These are phyloP conservation scores for Berkeleyomyces basicola DNA, from an alignment of 2,329 filamentous ascomycete species.

Conservation along the genomic window DNA sequence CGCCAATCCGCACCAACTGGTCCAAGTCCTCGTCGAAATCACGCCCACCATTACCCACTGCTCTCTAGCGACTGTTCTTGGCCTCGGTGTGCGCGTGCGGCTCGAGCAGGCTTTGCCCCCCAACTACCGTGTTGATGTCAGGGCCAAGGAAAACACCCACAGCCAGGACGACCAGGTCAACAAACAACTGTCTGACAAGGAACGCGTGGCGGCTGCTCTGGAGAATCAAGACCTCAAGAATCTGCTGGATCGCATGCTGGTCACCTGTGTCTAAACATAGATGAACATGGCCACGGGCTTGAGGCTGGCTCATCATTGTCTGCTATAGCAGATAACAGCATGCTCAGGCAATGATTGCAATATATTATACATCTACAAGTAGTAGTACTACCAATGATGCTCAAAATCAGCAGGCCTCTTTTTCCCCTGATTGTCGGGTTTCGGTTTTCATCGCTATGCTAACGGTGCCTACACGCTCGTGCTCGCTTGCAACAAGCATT, in stretches of 20 bases:
- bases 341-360: not conserved
- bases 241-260: slow-evolving; percentile 85
- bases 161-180: slow-evolving; percentile 89
- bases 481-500: not conserved
- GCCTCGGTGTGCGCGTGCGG: slow-evolving; percentile 77
- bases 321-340: not conserved
- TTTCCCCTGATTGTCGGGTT: no score
- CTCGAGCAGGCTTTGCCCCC: slow-evolving; percentile 83
- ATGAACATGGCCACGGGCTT: not conserved
- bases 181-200: slow-evolving; percentile 93
- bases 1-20: slow-evolving; percentile 39
- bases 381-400: not conserved
- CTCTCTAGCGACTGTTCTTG: slow-evolving; percentile 89
- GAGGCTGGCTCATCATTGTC: not conserved
- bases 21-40: slow-evolving; percentile 67
- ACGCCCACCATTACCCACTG: slow-evolving; percentile 97
- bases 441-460: no score
- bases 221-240: slow-evolving; percentile 85
- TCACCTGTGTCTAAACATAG: slow-evolving; percentile 42
- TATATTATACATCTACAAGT: no score
- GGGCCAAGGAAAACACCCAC: slow-evolving; percentile 93
- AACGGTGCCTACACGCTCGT: not conserved
- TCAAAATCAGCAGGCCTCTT: not conserved
- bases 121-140: slow-evolving; percentile 79
- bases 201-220: slow-evolving; percentile 81